These are phyloP conservation scores for Chaetomiaceae sp. DNA, from an alignment of 2,329 filamentous ascomycete genomes.

Conservation along the genomic window DNA sequence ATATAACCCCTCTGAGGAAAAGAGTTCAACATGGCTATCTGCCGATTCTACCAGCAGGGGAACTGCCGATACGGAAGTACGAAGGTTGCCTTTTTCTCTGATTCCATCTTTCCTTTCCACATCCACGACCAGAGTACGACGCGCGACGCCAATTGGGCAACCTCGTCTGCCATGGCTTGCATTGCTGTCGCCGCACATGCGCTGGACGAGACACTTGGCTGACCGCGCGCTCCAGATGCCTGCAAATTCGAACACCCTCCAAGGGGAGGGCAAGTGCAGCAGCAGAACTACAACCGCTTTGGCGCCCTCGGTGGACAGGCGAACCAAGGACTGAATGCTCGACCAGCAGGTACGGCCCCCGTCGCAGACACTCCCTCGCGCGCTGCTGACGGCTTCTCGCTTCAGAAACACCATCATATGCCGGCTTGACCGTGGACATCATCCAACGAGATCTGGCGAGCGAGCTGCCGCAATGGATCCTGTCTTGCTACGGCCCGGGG, in stretches of 20 bases:
- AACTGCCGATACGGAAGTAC: slow-evolving; percentile 48
- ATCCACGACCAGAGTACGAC: background rate
- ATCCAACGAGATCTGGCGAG: slow-evolving; percentile 62
- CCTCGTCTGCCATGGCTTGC: background rate
- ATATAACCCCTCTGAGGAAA: no score
- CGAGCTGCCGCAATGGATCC: slow-evolving; percentile 74
- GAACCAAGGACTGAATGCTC: slow-evolving; percentile 8
- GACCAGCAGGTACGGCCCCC: slow-evolving; percentile 25
- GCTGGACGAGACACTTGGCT: background rate
- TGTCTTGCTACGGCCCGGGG: slow-evolving; percentile 80
- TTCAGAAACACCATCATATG: slow-evolving; percentile 33
- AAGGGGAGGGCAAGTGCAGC: slow-evolving; percentile 29
- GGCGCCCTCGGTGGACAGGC: slow-evolving; percentile 30
- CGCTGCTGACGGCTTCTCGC: slow-evolving; percentile 7
- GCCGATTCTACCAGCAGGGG: slow-evolving; percentile 46
- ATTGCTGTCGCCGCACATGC: background rate
- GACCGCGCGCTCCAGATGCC: slow-evolving; percentile 33
- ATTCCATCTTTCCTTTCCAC: background rate
- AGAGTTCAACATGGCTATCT: slow-evolving; percentile 29
- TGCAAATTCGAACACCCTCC: slow-evolving; percentile 52
- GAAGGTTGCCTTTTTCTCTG: slow-evolving; percentile 22
- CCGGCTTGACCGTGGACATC: slow-evolving; percentile 47
- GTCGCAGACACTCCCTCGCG: slow-evolving; percentile 15
- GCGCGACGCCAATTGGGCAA: no score
- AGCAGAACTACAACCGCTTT: slow-evolving; percentile 49